These are phyloP conservation scores for Fraxinus platypoda DNA, from an alignment of 305 asterid genomes.

Conservation along the genomic window DNA sequence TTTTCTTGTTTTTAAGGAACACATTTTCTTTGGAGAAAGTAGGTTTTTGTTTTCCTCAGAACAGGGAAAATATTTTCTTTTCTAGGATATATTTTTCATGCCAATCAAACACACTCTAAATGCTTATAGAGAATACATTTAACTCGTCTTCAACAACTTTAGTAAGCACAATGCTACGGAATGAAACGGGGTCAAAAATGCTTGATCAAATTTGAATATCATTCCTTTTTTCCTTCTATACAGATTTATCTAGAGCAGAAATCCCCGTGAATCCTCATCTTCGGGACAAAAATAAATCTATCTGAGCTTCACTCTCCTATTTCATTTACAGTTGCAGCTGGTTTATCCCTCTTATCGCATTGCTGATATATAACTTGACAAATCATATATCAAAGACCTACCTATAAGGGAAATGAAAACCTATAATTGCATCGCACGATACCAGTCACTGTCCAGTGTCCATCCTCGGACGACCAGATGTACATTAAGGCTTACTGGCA, in stretches of 20 bases:
- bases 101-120: too few species aligned
- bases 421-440: neutral
- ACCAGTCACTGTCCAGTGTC: constrained; percentile 11
- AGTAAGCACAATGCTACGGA: neutral
- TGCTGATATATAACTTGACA: neutral
- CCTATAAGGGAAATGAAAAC: constrained; percentile 15
- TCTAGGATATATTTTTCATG: too few species aligned
- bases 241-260: neutral
- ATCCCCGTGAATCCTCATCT: constrained; percentile 9
- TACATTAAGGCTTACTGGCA: constrained; percentile 7
- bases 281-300: constrained; percentile 14
- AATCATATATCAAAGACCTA: constrained; percentile 2
- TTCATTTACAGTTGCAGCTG: constrained; percentile 21
- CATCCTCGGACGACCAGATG: neutral
- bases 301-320: neutral
- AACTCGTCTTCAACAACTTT: neutral
- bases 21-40: too few species aligned
- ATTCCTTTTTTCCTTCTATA: constrained; percentile 3
- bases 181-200: neutral
- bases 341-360: neutral
- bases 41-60: too few species aligned
- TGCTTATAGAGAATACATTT: neutral
- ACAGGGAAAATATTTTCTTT: too few species aligned
- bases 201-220: neutral
- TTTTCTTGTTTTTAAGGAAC: too few species aligned